Evolutionary conservation across 768 basidiomycete genomes (phyloP).

Genomic region (Cystofilobasidium macerans): DNA sequence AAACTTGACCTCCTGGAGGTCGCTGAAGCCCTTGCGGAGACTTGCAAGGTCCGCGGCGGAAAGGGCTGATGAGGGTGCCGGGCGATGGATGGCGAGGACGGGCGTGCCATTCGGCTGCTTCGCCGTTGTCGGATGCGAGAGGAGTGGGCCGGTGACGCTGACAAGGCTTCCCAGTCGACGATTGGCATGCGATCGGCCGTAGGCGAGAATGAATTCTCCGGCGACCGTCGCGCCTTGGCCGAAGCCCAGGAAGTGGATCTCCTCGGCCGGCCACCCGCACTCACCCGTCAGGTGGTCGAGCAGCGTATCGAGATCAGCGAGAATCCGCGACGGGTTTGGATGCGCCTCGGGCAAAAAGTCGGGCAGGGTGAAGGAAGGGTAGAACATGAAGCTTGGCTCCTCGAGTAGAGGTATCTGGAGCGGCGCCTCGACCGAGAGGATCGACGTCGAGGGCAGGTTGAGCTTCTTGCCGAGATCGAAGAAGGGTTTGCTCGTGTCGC

Average conservation of each 20-base stretch:
- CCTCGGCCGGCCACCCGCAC: conserved; percentile 54
- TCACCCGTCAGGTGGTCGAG: conserved; percentile 48
- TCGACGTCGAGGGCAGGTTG: conserved; percentile 80
- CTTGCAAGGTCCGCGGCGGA: conserved; percentile 45
- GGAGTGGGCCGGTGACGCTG: conserved; percentile 58
- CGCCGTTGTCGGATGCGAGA: conserved; percentile 63
- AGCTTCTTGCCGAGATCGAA: conserved; percentile 58
- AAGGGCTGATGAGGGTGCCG: conserved; percentile 42
- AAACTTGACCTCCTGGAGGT: conserved; percentile 45
- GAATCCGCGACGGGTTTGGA: conserved; percentile 62
- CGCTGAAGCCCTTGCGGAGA: conserved; percentile 53
- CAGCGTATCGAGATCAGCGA: conserved; percentile 49
- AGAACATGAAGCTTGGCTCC: conserved; percentile 23
- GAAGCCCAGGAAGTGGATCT: conserved; percentile 81
- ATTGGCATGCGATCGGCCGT: conserved; percentile 27
- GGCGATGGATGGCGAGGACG: conserved; percentile 51
- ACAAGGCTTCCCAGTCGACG: conserved; percentile 54
- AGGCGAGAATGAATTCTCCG: conserved; percentile 52
- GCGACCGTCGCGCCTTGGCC: conserved; percentile 75
- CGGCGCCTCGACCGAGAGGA: conserved; percentile 67
- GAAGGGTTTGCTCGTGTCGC: conserved; percentile 72
- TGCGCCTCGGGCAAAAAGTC: conserved; percentile 29
- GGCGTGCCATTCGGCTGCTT: conserved; percentile 50
- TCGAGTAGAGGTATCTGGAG: conserved; percentile 44
- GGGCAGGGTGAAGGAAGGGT: conserved; percentile 25